Evolutionary conservation across 257 asterid species (phyloP).

Genomic region (Ligustrum vulgare): DNA sequence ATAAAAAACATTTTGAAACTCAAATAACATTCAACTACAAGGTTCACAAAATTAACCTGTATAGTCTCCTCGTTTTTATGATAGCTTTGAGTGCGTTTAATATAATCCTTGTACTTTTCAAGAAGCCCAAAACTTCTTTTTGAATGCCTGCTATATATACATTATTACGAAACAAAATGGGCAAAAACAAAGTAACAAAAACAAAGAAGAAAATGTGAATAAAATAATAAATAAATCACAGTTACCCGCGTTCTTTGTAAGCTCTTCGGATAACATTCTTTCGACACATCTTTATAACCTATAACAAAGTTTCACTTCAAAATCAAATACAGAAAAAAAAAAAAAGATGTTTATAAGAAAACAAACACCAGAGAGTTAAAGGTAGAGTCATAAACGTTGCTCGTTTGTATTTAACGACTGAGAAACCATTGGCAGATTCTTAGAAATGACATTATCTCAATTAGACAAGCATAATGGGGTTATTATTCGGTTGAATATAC

Average conservation of each 20-base stretch:
- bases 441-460: too few relatives aligned
- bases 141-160: conserved; percentile 42
- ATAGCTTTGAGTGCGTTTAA: conserved; percentile 60
- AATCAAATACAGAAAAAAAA: too few relatives aligned
- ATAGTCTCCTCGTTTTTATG: conserved; percentile 68
- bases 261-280: conserved; percentile 76
- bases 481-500: too few relatives aligned
- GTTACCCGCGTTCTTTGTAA: conserved; percentile 88
- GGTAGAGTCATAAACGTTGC: too few relatives aligned
- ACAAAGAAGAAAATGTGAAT: background rate
- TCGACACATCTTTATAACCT: conserved; percentile 30
- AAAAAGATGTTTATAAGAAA: too few relatives aligned
- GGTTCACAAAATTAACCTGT: conserved; percentile 42
- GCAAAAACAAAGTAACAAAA: background rate
- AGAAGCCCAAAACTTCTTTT: conserved; percentile 73
- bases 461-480: too few relatives aligned
- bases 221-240: conserved; percentile 43
- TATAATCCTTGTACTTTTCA: conserved; percentile 91
- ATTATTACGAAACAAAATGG: background rate
- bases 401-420: too few relatives aligned
- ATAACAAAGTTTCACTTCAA: too few relatives aligned
- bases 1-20: too few relatives aligned
- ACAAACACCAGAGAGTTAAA: too few relatives aligned
- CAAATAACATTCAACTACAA: too few relatives aligned
- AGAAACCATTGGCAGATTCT: too few relatives aligned